Conservation (phyloP, 768 basidiomycete genomes). For the Asterophora parasitica region DNA sequence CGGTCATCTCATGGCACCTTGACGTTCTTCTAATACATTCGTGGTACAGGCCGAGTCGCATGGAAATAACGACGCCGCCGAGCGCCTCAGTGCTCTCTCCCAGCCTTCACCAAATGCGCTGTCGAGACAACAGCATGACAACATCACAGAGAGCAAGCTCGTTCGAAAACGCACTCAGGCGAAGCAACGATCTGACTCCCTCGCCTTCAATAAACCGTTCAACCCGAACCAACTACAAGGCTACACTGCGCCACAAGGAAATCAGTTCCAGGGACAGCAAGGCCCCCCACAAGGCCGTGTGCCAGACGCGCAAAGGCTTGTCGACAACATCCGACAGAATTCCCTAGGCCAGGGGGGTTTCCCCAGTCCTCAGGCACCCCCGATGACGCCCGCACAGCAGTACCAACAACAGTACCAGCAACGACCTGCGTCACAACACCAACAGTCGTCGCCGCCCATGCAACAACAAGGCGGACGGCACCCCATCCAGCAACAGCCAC, state of each 20-base stretch:
- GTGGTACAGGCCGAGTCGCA: conserved; percentile 60
- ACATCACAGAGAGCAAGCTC: conserved; percentile 71
- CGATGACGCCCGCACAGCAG: conserved; percentile 16
- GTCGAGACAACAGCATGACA: conserved; percentile 76
- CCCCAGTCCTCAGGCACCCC: conserved; percentile 6
- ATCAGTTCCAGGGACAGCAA: conserved; percentile 7
- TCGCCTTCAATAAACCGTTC: conserved; percentile 7
- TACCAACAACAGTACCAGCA: conserved; percentile 14
- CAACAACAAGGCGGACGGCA: conserved; percentile 10
- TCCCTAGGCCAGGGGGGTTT: conserved; percentile 27
- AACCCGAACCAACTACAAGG: conserved; percentile 10
- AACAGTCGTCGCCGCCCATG: conserved; percentile 1
- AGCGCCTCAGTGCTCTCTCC: conserved; percentile 66
- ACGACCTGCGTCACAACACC: conserved; percentile 14
- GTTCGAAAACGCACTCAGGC: conserved; percentile 78
- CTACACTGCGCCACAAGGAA: neutral
- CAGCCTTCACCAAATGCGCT: conserved; percentile 58
- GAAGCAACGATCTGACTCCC: conserved; percentile 48
- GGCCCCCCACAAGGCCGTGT: conserved; percentile 11
- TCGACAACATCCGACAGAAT: conserved; percentile 52
- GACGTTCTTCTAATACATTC: neutral
- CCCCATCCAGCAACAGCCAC: conserved; percentile 4
- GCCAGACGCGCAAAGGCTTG: conserved; percentile 38
- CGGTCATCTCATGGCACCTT: neutral
- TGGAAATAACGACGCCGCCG: conserved; percentile 75